Percentiles rank a stretch among this genome's conserved stretches.
Evolutionary conservation across 1,284 basidiomycete species (phyloP).

Genomic region (Boletus semigastroideus): DNA sequence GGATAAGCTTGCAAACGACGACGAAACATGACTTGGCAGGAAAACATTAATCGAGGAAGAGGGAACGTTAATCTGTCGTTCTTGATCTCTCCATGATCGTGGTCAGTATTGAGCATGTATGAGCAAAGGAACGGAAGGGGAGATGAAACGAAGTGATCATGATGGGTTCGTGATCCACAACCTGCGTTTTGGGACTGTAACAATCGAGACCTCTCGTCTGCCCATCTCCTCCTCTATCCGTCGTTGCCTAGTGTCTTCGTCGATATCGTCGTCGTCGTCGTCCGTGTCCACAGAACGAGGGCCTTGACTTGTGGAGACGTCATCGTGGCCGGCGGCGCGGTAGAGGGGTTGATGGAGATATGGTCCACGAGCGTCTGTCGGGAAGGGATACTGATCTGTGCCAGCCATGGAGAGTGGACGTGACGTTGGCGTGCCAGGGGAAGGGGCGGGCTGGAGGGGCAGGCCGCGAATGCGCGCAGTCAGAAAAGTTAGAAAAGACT

Average conservation of each 20-base stretch:
- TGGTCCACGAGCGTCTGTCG: slow-evolving; percentile 47
- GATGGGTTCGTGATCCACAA: slow-evolving; percentile 70
- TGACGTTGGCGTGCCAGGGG: slow-evolving; percentile 34
- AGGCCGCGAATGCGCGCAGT: slow-evolving; percentile 45
- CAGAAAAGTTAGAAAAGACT: slow-evolving; percentile 56
- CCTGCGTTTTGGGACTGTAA: slow-evolving; percentile 74
- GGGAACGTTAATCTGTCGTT: slow-evolving; percentile 6
- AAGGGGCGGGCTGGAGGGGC: slow-evolving; percentile 18
- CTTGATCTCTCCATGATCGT: slow-evolving; percentile 13
- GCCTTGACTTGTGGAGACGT: slow-evolving; percentile 37
- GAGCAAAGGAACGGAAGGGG: slow-evolving; percentile 3
- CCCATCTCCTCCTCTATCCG: slow-evolving; percentile 78
- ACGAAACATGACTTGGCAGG: slow-evolving; percentile 12
- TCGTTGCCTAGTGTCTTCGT: slow-evolving; percentile 68
- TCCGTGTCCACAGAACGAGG: slow-evolving; percentile 51
- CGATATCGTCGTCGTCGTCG: slow-evolving; percentile 65
- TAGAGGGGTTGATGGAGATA: slow-evolving; percentile 64
- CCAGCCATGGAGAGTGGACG: slow-evolving; percentile 40
- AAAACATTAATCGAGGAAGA: slow-evolving; percentile 19
- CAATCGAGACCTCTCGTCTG: slow-evolving; percentile 74
- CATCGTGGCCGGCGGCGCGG: slow-evolving; percentile 50
- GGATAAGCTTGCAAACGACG: slow-evolving; percentile 12
- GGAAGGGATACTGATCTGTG: slow-evolving; percentile 48
- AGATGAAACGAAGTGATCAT: slow-evolving; percentile 16
- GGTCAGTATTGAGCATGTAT: slow-evolving; percentile 25